phyloP scores from a whole-genome alignment of 2,329 filamentous ascomycete species.

The Fusarium oxysporum region DNA sequence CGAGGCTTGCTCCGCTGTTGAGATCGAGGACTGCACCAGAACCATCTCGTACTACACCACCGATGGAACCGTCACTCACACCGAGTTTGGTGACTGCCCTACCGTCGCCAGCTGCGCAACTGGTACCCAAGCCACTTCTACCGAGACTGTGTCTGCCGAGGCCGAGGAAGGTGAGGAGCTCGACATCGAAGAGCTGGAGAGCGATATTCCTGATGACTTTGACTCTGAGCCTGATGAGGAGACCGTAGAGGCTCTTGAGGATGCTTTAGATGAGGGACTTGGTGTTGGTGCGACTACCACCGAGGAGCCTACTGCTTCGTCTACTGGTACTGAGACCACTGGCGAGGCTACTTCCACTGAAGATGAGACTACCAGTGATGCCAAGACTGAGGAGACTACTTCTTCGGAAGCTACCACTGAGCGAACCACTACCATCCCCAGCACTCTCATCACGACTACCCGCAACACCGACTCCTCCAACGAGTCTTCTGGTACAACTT shows the following conservation, averaged over 20 bases:
- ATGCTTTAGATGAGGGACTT: background rate
- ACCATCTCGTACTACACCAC: constrained; percentile 19
- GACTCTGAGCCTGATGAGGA: background rate
- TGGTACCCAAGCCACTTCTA: constrained; percentile 10
- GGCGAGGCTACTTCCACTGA: background rate
- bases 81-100: constrained; percentile 9
- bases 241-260: background rate
- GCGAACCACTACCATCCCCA: background rate
- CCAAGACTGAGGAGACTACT: background rate
- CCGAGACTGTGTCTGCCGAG: background rate
- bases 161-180: background rate
- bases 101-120: constrained; percentile 17
- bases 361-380: background rate
- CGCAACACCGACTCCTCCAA: background rate
- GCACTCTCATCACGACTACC: constrained; percentile 13
- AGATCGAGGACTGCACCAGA: constrained; percentile 10
- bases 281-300: background rate
- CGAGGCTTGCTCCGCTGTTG: constrained; percentile 8
- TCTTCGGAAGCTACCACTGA: background rate
- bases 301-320: background rate
- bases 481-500: background rate
- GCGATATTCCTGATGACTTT: constrained; percentile 6
- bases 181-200: background rate
- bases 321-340: background rate
- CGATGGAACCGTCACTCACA: constrained; percentile 1